Evolutionary conservation across 352 stramenopile genomes (phyloP).

Genomic region (Phytophthora constricta): DNA sequence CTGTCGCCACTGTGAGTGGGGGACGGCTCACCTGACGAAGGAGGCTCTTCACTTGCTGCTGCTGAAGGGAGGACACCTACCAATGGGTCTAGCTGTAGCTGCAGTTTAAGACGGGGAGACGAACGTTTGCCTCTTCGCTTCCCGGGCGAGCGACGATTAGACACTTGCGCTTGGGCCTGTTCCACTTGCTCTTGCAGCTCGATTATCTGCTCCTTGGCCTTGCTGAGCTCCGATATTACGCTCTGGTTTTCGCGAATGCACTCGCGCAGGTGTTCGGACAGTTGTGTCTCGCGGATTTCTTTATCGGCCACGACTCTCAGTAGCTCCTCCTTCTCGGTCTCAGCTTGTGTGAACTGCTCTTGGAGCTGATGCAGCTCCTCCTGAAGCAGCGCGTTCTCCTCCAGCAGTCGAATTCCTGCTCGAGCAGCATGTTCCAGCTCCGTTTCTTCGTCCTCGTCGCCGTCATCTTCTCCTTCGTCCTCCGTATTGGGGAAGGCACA

Average conservation of each 20-base stretch:
- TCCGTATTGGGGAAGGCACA: constrained; percentile 23
- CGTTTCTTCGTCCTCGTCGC: constrained; percentile 43
- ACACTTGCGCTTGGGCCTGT: no score
- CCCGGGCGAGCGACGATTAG: constrained; percentile 28
- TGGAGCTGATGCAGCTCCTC: constrained; percentile 64
- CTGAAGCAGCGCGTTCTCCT: constrained; percentile 73
- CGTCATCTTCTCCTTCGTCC: constrained; percentile 31
- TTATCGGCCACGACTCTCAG: constrained; percentile 49
- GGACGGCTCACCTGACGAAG: constrained; percentile 31
- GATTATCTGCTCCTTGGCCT: constrained; percentile 43
- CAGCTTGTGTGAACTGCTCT: constrained; percentile 40
- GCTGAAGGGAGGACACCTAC: background rate
- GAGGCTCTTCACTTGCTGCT: constrained; percentile 16
- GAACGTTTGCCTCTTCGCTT: constrained; percentile 26
- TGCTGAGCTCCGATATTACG: constrained; percentile 51
- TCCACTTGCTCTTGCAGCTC: constrained; percentile 35
- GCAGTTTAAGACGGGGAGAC: constrained; percentile 25
- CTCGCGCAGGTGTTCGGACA: constrained; percentile 56
- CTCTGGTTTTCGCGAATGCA: constrained; percentile 68
- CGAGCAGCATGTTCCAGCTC: constrained; percentile 66
- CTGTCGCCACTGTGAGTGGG: constrained; percentile 24
- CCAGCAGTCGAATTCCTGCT: constrained; percentile 69
- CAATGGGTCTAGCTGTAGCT: constrained; percentile 27
- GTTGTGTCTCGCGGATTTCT: constrained; percentile 39
- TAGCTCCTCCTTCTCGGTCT: constrained; percentile 49